Evolutionary conservation across 345 rosid genomes (phyloP).

Genomic region (Diplotaxis tenuifolia): DNA sequence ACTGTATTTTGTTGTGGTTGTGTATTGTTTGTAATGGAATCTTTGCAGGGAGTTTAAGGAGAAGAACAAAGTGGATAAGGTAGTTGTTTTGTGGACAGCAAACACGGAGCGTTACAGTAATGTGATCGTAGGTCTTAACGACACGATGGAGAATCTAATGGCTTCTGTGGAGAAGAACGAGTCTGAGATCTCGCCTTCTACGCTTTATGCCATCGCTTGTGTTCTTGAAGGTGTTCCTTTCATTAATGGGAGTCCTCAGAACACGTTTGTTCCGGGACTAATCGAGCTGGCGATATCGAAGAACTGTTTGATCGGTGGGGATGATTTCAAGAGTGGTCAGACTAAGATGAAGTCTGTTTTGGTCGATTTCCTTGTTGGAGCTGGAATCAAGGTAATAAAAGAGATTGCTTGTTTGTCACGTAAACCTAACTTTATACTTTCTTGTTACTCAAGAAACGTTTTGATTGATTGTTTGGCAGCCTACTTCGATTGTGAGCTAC

Average conservation of each 20-base stretch:
- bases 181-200: constrained; percentile 93
- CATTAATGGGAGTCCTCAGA: constrained; percentile 97
- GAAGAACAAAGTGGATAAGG: constrained; percentile 76
- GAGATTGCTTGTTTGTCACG: neutral
- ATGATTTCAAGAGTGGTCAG: constrained; percentile 99
- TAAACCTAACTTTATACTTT: neutral
- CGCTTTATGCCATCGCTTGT: constrained; percentile 85
- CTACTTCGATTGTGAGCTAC: too few relatives aligned
- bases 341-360: constrained; percentile 97
- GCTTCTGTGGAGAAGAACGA: constrained; percentile 75
- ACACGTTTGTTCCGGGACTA: constrained; percentile 96
- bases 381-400: constrained; percentile 80
- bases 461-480: neutral
- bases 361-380: constrained; percentile 98
- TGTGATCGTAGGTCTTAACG: constrained; percentile 83
- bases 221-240: constrained; percentile 82
- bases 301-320: constrained; percentile 92
- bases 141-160: constrained; percentile 77
- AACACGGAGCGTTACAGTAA: constrained; percentile 98
- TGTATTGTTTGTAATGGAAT: constrained; percentile 3
- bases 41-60: constrained; percentile 81
- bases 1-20: neutral
- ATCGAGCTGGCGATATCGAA: constrained; percentile 81
- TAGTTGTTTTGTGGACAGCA: constrained; percentile 96
- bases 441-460: constrained; percentile 10